These are phyloP conservation scores for Proliferodiscus dingleyae DNA, from an alignment of 2,329 filamentous ascomycete species.

Conservation along the genomic window DNA sequence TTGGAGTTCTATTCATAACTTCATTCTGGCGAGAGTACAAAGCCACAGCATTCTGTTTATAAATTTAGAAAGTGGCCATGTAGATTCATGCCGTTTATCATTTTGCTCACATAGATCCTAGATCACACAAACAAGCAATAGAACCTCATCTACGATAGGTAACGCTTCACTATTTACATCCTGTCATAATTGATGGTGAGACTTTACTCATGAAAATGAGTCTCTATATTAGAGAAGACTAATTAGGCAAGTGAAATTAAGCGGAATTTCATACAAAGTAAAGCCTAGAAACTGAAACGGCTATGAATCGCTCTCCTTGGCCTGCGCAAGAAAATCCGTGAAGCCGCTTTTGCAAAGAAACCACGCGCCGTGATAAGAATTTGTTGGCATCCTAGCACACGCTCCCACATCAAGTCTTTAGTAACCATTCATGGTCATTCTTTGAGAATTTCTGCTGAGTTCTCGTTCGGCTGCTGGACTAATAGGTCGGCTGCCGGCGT, in stretches of 20 bases:
- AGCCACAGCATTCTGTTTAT: neutral
- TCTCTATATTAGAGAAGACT: slow-evolving; percentile 32
- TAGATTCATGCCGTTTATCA: neutral
- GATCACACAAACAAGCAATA: slow-evolving; percentile 2
- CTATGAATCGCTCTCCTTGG: slow-evolving; percentile 27
- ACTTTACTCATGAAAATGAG: slow-evolving; percentile 29
- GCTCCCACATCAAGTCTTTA: slow-evolving; percentile 40
- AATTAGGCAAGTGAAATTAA: slow-evolving; percentile 34
- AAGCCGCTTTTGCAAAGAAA: slow-evolving; percentile 31
- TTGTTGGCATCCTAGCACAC: slow-evolving; percentile 7
- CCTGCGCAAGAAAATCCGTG: slow-evolving; percentile 28
- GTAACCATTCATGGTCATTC: slow-evolving; percentile 99
- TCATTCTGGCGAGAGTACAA: neutral
- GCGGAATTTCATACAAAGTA: slow-evolving; percentile 29
- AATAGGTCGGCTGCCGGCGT: slow-evolving; percentile 82
- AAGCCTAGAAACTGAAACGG: slow-evolving; percentile 22
- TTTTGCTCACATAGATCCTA: neutral
- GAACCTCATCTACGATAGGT: neutral
- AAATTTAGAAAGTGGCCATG: neutral
- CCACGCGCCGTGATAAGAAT: slow-evolving; percentile 27
- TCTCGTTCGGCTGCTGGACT: slow-evolving; percentile 92
- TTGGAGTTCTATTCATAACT: neutral
- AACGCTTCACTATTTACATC: slow-evolving; percentile 15
- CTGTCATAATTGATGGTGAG: slow-evolving; percentile 9
- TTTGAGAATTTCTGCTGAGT: slow-evolving; percentile 92